Conservation (phyloP, 2,329 filamentous ascomycete species). For the Penicillium vulpinum region DNA sequence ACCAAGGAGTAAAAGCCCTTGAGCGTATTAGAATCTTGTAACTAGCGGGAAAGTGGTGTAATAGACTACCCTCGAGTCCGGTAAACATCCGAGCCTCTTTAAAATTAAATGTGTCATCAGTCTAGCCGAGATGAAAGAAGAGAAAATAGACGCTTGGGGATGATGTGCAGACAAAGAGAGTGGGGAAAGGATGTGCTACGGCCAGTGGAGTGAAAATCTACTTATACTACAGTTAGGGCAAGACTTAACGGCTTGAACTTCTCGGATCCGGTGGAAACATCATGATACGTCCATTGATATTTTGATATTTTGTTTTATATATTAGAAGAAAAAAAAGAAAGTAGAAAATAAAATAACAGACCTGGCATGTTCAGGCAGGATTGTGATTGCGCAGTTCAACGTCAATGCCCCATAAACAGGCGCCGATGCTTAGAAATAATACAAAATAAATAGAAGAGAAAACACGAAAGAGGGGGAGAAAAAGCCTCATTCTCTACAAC, state of each 20-base stretch:
- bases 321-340: no score
- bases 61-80: conserved; percentile 34
- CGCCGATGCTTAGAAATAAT: not conserved
- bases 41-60: conserved; percentile 42
- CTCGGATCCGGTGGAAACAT: conserved; percentile 20
- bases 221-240: not conserved
- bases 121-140: conserved; percentile 11
- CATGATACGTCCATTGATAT: conserved; percentile 21
- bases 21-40: conserved; percentile 36
- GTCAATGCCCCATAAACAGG: not conserved
- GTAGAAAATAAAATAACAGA: not conserved
- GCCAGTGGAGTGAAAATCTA: not conserved
- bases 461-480: no score
- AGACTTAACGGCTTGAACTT: conserved; percentile 7
- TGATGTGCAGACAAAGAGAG: conserved; percentile 30
- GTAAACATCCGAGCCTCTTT: conserved; percentile 24
- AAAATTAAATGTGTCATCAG: conserved; percentile 20
- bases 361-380: not conserved
- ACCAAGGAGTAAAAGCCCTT: conserved; percentile 25
- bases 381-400: not conserved
- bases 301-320: not conserved
- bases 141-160: conserved; percentile 23
- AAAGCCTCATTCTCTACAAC: not conserved
- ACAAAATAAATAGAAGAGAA: not conserved
- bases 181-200: conserved; percentile 5